These are phyloP conservation scores for Saccharomyces hybrid DNA, from an alignment of 1,139 yeast genomes.

Conservation along the genomic window DNA sequence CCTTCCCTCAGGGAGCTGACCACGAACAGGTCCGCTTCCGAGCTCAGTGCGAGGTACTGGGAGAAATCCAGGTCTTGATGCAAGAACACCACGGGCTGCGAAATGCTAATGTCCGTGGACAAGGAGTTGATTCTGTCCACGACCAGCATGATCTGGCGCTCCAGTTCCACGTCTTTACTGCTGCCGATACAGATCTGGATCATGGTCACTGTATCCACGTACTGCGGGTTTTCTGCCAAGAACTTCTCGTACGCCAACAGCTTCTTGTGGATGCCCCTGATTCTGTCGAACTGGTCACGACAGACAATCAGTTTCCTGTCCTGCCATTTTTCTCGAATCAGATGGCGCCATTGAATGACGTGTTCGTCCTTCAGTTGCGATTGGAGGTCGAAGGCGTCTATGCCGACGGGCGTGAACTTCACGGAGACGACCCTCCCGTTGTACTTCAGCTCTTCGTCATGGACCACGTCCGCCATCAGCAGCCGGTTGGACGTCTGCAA, in stretches of 20 bases:
- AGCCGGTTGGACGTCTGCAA: slow-evolving; percentile 83
- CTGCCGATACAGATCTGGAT: slow-evolving; percentile 73
- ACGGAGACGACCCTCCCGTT: slow-evolving; percentile 62
- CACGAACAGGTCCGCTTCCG: slow-evolving; percentile 81
- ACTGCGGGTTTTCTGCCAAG: slow-evolving; percentile 61
- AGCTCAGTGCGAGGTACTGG: slow-evolving; percentile 77
- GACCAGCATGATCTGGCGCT: slow-evolving; percentile 64
- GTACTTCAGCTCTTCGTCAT: slow-evolving; percentile 56
- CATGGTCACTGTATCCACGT: slow-evolving; percentile 57
- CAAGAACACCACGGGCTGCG: slow-evolving; percentile 78
- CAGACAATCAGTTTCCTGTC: slow-evolving; percentile 65
- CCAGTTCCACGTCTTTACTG: slow-evolving; percentile 46
- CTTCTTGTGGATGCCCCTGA: slow-evolving; percentile 86
- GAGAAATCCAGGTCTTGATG: slow-evolving; percentile 85
- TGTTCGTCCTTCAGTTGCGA: slow-evolving; percentile 40
- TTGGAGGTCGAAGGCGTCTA: slow-evolving; percentile 60
- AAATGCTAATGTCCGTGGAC: slow-evolving; percentile 62
- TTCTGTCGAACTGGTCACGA: slow-evolving; percentile 79
- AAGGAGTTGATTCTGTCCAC: slow-evolving; percentile 80
- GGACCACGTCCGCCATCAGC: slow-evolving; percentile 72
- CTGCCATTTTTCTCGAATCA: slow-evolving; percentile 72
- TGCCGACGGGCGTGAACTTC: slow-evolving; percentile 75
- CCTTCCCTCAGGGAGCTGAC: slow-evolving; percentile 95
- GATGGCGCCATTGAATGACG: slow-evolving; percentile 61
- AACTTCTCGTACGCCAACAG: slow-evolving; percentile 80